phyloP scores from a whole-genome alignment of 441 rosid genomes.

The Eutrema salsugineum region DNA sequence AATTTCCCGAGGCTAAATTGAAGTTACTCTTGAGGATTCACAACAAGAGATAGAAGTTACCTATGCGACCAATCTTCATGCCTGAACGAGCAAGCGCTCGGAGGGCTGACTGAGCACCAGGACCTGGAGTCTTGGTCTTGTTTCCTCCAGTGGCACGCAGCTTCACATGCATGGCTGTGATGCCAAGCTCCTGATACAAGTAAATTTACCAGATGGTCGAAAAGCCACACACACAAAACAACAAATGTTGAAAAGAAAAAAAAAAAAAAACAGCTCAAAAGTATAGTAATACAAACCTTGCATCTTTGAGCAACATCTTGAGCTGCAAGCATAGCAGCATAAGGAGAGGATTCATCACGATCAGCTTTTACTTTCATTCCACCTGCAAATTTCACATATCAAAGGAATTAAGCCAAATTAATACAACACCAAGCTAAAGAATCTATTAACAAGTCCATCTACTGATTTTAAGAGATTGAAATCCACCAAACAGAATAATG shows the following conservation, averaged over 20 bases:
- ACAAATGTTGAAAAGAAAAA: no score
- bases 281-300: slow-evolving; percentile 43
- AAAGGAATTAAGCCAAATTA: neutral
- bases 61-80: slow-evolving; percentile 88
- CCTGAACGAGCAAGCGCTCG: slow-evolving; percentile 91
- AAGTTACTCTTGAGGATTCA: neutral
- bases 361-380: slow-evolving; percentile 95
- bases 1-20: no score
- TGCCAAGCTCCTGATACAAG: slow-evolving; percentile 65
- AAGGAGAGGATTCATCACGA: slow-evolving; percentile 84
- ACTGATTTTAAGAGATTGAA: neutral
- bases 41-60: slow-evolving; percentile 24
- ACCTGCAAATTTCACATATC: slow-evolving; percentile 36
- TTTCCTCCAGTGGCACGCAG: slow-evolving; percentile 92
- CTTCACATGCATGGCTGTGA: slow-evolving; percentile 86
- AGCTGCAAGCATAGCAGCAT: slow-evolving; percentile 92
- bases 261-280: no score
- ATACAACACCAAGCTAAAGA: neutral
- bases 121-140: slow-evolving; percentile 92
- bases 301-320: slow-evolving; percentile 77
- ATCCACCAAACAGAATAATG: neutral
- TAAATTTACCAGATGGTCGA: neutral
- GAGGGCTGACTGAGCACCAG: slow-evolving; percentile 92
- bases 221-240: neutral
- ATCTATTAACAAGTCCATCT: neutral